Evolutionary conservation across 257 asterid species (phyloP).

Genomic region (Jacaranda mimosifolia): DNA sequence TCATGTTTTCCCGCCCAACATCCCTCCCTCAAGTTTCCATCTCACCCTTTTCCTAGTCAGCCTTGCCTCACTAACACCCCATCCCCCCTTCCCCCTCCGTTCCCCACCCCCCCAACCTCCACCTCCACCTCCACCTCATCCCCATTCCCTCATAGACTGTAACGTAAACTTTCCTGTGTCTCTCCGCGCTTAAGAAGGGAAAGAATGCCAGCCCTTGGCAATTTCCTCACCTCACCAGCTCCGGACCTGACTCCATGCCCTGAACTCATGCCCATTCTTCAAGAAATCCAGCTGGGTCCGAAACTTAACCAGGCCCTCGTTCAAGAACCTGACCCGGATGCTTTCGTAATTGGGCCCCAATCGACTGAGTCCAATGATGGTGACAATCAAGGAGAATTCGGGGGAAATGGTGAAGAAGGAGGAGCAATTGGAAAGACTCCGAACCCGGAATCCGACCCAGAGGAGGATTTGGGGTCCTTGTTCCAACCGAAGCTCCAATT

Average conservation of each 20-base stretch:
- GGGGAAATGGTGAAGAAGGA: constrained; percentile 19
- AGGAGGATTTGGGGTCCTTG: constrained; percentile 14
- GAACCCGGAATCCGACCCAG: constrained; percentile 13
- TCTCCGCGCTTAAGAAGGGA: constrained; percentile 13
- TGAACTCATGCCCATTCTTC: constrained; percentile 39
- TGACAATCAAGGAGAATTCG: constrained; percentile 4
- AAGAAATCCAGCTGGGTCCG: constrained; percentile 23
- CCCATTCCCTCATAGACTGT: constrained; percentile 10
- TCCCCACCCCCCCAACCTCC: not conserved
- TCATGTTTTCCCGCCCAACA: constrained; percentile 65
- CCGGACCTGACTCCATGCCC: constrained; percentile 17
- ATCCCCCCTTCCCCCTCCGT: too few relatives aligned
- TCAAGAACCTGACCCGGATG: constrained; percentile 30
- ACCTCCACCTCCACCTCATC: not conserved
- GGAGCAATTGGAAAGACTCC: constrained; percentile 17
- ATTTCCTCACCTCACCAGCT: constrained; percentile 36
- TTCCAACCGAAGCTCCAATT: constrained; percentile 13
- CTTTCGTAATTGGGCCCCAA: constrained; percentile 15
- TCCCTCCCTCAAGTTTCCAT: not conserved
- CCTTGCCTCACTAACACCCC: constrained; percentile 25
- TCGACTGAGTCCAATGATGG: constrained; percentile 20
- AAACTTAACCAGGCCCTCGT: constrained; percentile 1
- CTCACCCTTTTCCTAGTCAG: constrained; percentile 25
- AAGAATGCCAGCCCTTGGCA: constrained; percentile 59
- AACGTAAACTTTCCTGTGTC: constrained; percentile 15